These are phyloP conservation scores for Serendipita sp. DNA, from an alignment of 768 basidiomycete species.

Conservation along the genomic window DNA sequence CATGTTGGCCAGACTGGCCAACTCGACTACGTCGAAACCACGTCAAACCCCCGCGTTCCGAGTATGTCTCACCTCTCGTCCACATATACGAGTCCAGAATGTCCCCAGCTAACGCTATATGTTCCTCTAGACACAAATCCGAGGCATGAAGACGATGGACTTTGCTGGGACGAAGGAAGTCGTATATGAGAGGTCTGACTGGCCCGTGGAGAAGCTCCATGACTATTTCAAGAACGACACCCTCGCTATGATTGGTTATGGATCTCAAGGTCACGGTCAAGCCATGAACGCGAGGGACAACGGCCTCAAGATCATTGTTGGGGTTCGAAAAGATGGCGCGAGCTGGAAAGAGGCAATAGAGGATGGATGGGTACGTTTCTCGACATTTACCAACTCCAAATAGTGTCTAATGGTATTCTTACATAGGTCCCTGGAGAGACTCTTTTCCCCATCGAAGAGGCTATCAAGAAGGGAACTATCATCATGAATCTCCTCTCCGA, in stretches of 20 bases:
- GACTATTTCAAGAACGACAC: slow-evolving; percentile 99
- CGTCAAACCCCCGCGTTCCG: background rate
- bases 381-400: background rate
- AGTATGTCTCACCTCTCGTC: background rate
- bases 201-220: slow-evolving; percentile 94
- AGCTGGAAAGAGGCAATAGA: slow-evolving; percentile 90
- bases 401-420: background rate
- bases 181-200: slow-evolving; percentile 92
- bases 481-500: slow-evolving; percentile 99
- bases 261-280: slow-evolving; percentile 97
- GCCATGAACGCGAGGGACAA: slow-evolving; percentile 98
- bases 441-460: slow-evolving; percentile 96
- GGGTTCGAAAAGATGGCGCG: slow-evolving; percentile 93
- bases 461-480: slow-evolving; percentile 88
- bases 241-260: slow-evolving; percentile 96
- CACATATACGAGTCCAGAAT: background rate
- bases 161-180: slow-evolving; percentile 89
- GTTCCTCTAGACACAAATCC: slow-evolving; percentile 22
- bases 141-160: slow-evolving; percentile 89
- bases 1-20: slow-evolving; percentile 4
- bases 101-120: background rate
- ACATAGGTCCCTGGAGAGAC: slow-evolving; percentile 83
- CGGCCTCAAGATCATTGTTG: slow-evolving; percentile 94
- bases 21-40: background rate
- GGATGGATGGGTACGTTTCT: slow-evolving; percentile 76